Conservation (phyloP, 441 rosid species). For the Rhodomyrtus psidioides region DNA sequence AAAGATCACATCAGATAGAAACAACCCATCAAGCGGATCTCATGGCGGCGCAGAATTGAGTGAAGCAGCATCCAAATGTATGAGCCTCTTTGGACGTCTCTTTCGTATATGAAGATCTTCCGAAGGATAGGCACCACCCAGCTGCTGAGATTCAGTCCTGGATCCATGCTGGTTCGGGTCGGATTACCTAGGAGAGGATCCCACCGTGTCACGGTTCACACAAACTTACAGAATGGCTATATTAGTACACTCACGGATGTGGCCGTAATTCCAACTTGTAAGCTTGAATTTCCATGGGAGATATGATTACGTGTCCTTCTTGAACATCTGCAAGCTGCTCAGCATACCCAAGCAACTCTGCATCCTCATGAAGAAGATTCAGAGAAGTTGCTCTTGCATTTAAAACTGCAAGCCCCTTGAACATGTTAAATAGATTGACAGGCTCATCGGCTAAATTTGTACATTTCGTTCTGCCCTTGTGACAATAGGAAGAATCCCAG, state of each 20-base stretch:
- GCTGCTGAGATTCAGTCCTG: background rate
- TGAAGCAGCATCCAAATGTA: background rate
- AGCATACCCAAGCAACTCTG: constrained; percentile 63
- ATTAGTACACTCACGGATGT: constrained; percentile 10
- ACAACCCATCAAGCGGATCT: background rate
- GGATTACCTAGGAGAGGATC: background rate
- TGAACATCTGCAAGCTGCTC: constrained; percentile 47
- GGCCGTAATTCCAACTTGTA: constrained; percentile 80
- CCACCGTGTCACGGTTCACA: background rate
- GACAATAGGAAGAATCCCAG: constrained; percentile 79
- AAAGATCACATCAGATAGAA: background rate
- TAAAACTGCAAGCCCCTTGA: constrained; percentile 59
- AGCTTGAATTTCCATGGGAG: constrained; percentile 96
- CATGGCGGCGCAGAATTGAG: background rate
- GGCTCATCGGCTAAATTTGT: constrained; percentile 51
- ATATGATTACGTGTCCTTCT: constrained; percentile 54
- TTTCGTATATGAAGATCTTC: background rate
- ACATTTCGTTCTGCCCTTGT: constrained; percentile 52
- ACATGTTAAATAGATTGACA: constrained; percentile 58
- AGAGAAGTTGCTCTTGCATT: constrained; percentile 67
- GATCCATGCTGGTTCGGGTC: background rate
- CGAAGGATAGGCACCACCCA: background rate
- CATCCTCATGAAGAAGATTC: constrained; percentile 81
- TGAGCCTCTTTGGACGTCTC: background rate
- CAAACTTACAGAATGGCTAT: background rate